Conservation (phyloP, 495 filamentous ascomycete genomes). For the Aspergillus cristatus region DNA sequence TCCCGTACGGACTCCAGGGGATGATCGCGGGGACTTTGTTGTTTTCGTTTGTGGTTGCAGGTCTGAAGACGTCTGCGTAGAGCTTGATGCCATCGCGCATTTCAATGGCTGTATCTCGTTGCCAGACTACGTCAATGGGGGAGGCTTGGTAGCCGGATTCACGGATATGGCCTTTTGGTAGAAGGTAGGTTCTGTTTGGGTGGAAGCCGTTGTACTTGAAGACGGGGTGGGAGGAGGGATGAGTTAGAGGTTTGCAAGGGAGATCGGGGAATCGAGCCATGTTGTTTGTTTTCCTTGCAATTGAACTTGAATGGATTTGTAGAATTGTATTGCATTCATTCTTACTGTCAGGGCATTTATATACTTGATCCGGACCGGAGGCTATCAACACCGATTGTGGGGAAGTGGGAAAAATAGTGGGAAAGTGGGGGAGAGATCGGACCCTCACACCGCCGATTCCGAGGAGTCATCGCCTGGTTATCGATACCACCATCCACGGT, state of each 20-base stretch:
- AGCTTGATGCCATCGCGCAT: constrained; percentile 11
- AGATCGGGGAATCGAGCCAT: no score
- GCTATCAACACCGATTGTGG: no score
- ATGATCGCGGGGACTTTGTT: constrained; percentile 24
- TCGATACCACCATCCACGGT: no score
- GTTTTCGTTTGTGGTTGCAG: constrained; percentile 3
- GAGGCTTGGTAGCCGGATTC: constrained; percentile 2
- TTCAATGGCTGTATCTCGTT: constrained; percentile 6
- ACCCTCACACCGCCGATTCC: no score
- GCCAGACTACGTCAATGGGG: constrained; percentile 3
- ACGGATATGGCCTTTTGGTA: constrained; percentile 7
- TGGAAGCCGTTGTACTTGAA: neutral
- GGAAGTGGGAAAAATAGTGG: no score
- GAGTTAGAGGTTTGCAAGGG: neutral
- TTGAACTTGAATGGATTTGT: no score
- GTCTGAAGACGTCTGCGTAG: constrained; percentile 23
- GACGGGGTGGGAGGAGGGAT: neutral
- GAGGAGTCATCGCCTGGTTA: no score
- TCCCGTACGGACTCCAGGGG: constrained; percentile 26
- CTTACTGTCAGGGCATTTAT: no score
- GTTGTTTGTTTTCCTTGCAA: no score
- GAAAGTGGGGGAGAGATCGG: no score
- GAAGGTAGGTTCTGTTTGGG: neutral
- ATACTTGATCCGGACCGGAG: no score
- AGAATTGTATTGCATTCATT: no score